Evolutionary conservation across 2,329 filamentous ascomycete genomes (phyloP), one percentile per base, ranked within the genome.

Genomic region (Arthrobotrys sinensis): DNA sequence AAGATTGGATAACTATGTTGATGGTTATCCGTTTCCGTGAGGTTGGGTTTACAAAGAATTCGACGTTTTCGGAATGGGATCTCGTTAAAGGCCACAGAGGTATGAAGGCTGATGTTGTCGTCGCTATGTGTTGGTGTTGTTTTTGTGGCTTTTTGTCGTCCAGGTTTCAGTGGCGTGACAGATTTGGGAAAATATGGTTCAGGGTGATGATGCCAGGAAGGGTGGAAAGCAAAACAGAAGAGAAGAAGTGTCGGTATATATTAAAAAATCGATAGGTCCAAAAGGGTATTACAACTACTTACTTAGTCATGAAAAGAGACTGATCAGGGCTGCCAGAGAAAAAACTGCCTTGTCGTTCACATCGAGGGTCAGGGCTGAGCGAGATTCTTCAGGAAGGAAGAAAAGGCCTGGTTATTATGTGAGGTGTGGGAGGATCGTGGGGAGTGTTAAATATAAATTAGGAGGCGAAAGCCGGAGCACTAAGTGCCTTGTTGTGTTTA

Each of bases 401-500:
- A 62, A 67, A 70, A 40, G 67, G 66, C 52, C 55, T 57, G 48
- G 60, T 36, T 57, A 34, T 38, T 68, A 34, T 71, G 14, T 62
- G 40, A 32, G 73, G 72, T 77, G 73, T 77, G 73, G 66, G 73
- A 71, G 66, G 66, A 70, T 76, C 65, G 65, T 71, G 70, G 71
- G 53, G 73, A 66, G 50, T 70, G 73, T 77, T 77, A 77, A 71
- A 77, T 77, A 77, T 77, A 77, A 77, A 71, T 77, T 70, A 64
- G 64, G 73, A 77, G 73, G 73, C 73, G 73, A 77, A 40, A 50
- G 50, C 72, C 72, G 65, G 72, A 52, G 60, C 48, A 67, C 34
- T 70, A 66, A 66, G 38, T 32, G 55, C 55, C 57, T 69, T 57
- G 65, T 45, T 38, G 66, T 70, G 57, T 76, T 65, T 68, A 64